These are phyloP conservation scores for Penicillium chermesinum DNA, from an alignment of 495 filamentous ascomycete species.

Conservation along the genomic window DNA sequence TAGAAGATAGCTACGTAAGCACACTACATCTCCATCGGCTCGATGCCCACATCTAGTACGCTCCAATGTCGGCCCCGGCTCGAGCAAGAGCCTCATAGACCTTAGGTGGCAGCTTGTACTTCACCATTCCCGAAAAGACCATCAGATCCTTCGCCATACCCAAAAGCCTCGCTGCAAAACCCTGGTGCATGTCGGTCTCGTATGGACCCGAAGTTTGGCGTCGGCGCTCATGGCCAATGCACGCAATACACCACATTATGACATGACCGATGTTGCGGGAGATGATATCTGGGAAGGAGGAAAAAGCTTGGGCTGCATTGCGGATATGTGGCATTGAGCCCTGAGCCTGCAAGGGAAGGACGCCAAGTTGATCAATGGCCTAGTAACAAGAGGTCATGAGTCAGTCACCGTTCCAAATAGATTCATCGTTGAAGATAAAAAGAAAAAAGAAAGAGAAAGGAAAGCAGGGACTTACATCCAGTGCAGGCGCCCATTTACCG, in stretches of 20 bases:
- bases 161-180: constrained; percentile 64
- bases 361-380: constrained; percentile 65
- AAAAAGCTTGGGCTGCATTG: constrained; percentile 67
- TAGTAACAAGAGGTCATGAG: no score
- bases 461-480: constrained; percentile 63
- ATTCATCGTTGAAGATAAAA: constrained; percentile 10
- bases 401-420: no score
- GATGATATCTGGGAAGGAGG: constrained; percentile 66
- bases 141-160: constrained; percentile 80
- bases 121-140: constrained; percentile 89
- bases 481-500: constrained; percentile 66
- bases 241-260: constrained; percentile 86
- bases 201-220: constrained; percentile 59
- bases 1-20: background rate
- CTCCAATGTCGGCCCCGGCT: constrained; percentile 65
- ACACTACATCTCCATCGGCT: background rate
- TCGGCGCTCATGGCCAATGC: constrained; percentile 71
- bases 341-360: constrained; percentile 68
- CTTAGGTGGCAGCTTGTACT: constrained; percentile 72
- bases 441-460: constrained; percentile 5
- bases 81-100: constrained; percentile 78
- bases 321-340: constrained; percentile 72
- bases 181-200: constrained; percentile 66
- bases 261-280: constrained; percentile 82
- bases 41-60: constrained; percentile 38